A percentile compares a stretch with the other conserved stretches of the same genome.
These are phyloP conservation scores for Clarkia xantiana DNA, from an alignment of 345 rosid species.

Conservation along the genomic window DNA sequence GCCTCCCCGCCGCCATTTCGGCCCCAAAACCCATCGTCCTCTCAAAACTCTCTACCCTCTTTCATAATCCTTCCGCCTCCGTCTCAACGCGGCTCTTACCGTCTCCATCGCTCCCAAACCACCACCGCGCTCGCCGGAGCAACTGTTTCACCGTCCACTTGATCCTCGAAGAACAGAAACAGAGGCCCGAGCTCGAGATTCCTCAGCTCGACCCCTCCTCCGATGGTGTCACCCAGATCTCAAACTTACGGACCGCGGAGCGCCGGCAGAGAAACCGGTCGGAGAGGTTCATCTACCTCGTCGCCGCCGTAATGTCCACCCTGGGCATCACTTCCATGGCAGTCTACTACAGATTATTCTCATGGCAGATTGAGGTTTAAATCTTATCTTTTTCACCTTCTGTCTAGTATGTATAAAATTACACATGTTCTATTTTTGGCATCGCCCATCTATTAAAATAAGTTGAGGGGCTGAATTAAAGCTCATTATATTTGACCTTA, in stretches of 20 bases:
- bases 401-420: too few species aligned
- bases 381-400: not conserved
- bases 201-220: conserved; percentile 10
- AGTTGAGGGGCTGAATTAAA: too few species aligned
- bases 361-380: conserved; percentile 79
- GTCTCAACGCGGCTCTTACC: conserved; percentile 8
- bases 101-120: conserved; percentile 12
- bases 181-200: conserved; percentile 1
- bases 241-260: conserved; percentile 28
- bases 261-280: conserved; percentile 49
- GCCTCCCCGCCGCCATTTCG: conserved; percentile 32
- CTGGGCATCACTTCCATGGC: conserved; percentile 76
- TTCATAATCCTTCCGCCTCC: conserved; percentile 19
- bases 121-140: conserved; percentile 5
- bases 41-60: conserved; percentile 13
- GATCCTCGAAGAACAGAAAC: conserved; percentile 43
- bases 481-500: too few species aligned
- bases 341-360: conserved; percentile 74
- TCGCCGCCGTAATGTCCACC: conserved; percentile 79
- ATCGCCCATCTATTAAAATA: too few species aligned
- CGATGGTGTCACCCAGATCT: conserved; percentile 13
- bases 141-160: conserved; percentile 40
- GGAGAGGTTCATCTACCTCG: conserved; percentile 63
- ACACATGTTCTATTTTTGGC: too few species aligned
- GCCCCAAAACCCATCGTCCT: conserved; percentile 26